Evolutionary conservation across 2,329 filamentous ascomycete genomes (phyloP).

Genomic region (Colletotrichum chrysophilum): DNA sequence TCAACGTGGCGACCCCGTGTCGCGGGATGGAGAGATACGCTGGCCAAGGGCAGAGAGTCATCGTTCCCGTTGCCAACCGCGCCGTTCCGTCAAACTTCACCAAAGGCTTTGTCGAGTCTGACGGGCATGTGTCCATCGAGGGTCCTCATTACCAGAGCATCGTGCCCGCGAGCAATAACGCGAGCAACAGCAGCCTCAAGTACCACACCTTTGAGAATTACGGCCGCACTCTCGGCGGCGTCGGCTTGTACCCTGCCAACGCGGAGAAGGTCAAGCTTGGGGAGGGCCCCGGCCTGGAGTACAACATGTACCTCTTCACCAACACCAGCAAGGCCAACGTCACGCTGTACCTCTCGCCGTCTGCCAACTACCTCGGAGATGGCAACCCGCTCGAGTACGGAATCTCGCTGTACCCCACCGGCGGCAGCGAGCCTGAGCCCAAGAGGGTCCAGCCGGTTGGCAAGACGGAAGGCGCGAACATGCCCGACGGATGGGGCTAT

Average conservation of each 20-base stretch:
- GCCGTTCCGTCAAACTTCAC: constrained; percentile 55
- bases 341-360: constrained; percentile 56
- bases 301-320: constrained; percentile 66
- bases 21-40: constrained; percentile 46
- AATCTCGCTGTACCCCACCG: constrained; percentile 49
- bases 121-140: constrained; percentile 61
- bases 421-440: constrained; percentile 31
- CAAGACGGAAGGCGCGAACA: constrained; percentile 40
- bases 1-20: constrained; percentile 57
- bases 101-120: constrained; percentile 66
- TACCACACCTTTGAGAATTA: constrained; percentile 60
- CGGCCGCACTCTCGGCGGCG: constrained; percentile 63
- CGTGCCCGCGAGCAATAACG: constrained; percentile 28
- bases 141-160: constrained; percentile 56
- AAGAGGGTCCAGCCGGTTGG: constrained; percentile 46
- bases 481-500: constrained; percentile 46
- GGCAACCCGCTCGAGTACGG: constrained; percentile 55
- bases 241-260: constrained; percentile 60
- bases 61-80: constrained; percentile 59
- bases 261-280: constrained; percentile 53
- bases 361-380: constrained; percentile 58
- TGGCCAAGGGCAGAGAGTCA: constrained; percentile 47
- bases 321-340: constrained; percentile 47
- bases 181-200: constrained; percentile 19
- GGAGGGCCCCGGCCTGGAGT: constrained; percentile 61